A percentile compares a stretch with the other conserved stretches of the same genome.
Conservation (phyloP, 2,329 filamentous ascomycete species). For the Pseudogymnoascus sp. region DNA sequence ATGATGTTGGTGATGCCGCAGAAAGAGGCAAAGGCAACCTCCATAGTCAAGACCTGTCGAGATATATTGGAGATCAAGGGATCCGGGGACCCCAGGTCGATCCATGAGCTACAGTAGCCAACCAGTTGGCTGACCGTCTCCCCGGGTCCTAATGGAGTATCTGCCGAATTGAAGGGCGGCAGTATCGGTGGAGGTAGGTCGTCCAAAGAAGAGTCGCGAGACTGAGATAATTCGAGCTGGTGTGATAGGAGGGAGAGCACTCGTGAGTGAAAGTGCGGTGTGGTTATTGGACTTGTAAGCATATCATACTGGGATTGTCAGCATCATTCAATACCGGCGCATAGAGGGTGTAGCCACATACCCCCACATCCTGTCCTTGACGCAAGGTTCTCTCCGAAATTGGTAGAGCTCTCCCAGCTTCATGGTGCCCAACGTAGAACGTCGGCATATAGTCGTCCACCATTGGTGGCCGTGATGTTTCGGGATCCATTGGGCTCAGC, state of each 20-base stretch:
- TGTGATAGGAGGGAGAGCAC: constrained; percentile 53
- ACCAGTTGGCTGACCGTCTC: constrained; percentile 64
- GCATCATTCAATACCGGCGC: constrained; percentile 14
- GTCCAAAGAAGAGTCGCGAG: constrained; percentile 33
- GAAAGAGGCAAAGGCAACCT: constrained; percentile 91
- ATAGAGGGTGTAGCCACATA: constrained; percentile 37
- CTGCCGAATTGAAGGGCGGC: constrained; percentile 66
- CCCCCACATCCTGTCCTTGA: constrained; percentile 59
- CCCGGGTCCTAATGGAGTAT: constrained; percentile 65
- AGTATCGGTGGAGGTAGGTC: constrained; percentile 47
- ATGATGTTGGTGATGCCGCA: constrained; percentile 81
- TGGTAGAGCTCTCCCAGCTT: constrained; percentile 49
- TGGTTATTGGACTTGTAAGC: constrained; percentile 71
- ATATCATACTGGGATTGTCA: constrained; percentile 58
- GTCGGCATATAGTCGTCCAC: constrained; percentile 31
- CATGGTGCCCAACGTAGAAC: constrained; percentile 69
- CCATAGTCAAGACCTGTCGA: constrained; percentile 79
- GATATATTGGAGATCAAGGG: constrained; percentile 79
- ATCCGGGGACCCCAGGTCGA: constrained; percentile 77
- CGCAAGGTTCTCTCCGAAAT: constrained; percentile 57
- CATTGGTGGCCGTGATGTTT: constrained; percentile 13
- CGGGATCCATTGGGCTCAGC: constrained; percentile 1
- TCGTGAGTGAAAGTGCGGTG: constrained; percentile 59
- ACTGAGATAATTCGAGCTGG: constrained; percentile 37
- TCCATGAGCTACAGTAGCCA: constrained; percentile 81